Evolutionary conservation across 2,329 filamentous ascomycete species (phyloP).

Genomic region (Byssothecium circinans): DNA sequence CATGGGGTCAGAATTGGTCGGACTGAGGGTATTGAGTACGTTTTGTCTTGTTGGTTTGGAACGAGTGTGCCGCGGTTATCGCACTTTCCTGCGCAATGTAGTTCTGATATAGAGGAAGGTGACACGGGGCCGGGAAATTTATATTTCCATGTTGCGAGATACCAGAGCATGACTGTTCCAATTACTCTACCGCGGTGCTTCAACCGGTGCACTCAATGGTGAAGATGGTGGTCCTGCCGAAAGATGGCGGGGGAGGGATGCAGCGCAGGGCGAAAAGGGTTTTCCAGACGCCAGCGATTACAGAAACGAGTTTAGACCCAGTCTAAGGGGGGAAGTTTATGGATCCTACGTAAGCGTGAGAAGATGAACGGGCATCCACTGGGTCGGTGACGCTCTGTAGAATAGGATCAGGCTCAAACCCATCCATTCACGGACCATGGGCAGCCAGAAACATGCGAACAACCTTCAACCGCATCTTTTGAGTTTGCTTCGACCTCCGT

Average conservation of each 20-base stretch:
- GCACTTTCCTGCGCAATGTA: too few relatives aligned
- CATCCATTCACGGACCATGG: conserved; percentile 23
- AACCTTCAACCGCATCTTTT: conserved; percentile 18
- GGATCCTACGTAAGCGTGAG: conserved; percentile 5
- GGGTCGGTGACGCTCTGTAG: conserved; percentile 10
- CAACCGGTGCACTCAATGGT: conserved; percentile 18
- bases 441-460: conserved; percentile 18
- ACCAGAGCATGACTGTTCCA: too few relatives aligned
- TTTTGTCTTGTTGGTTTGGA: too few relatives aligned
- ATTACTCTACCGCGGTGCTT: too few relatives aligned
- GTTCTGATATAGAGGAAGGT: too few relatives aligned
- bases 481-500: conserved; percentile 18
- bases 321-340: conserved; percentile 13
- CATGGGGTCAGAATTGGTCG: too few relatives aligned
- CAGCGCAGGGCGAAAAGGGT: conserved; percentile 17
- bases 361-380: not conserved
- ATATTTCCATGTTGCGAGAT: conserved; percentile 12
- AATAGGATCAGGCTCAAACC: conserved; percentile 16
- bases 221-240: too few relatives aligned
- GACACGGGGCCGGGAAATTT: conserved; percentile 10
- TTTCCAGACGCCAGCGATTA: conserved; percentile 14
- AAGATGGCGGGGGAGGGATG: too few relatives aligned
- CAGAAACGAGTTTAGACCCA: conserved; percentile 9
- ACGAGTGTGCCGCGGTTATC: too few relatives aligned
- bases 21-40: too few relatives aligned